These are phyloP conservation scores for Rhodotorula glutinis DNA, from an alignment of 1,284 basidiomycete species.

Conservation along the genomic window DNA sequence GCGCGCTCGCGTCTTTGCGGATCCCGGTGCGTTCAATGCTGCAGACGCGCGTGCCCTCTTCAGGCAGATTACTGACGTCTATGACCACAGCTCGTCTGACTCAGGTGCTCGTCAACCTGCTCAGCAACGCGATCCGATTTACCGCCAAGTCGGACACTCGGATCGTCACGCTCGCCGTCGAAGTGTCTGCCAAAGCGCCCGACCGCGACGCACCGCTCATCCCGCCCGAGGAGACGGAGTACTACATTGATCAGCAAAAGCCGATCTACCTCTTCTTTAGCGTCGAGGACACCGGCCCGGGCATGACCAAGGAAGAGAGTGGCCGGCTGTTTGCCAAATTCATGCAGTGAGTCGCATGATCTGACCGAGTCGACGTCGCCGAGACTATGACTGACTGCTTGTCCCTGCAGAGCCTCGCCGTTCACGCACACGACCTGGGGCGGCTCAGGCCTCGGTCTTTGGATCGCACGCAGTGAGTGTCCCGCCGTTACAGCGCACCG, in stretches of 20 bases:
- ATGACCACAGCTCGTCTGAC: slow-evolving; percentile 14
- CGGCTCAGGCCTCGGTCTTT: slow-evolving; percentile 22
- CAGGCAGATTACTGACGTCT: too few species aligned
- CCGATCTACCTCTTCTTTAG: slow-evolving; percentile 35
- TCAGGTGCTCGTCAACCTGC: slow-evolving; percentile 27
- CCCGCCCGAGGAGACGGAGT: slow-evolving; percentile 27
- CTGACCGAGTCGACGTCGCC: too few species aligned
- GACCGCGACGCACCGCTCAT: slow-evolving; percentile 22
- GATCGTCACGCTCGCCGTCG: slow-evolving; percentile 29
- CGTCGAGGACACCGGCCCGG: slow-evolving; percentile 33
- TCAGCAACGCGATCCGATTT: slow-evolving; percentile 35
- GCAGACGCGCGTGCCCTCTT: not conserved
- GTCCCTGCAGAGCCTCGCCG: slow-evolving; percentile 16
- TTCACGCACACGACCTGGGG: slow-evolving; percentile 34
- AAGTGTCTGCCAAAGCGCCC: slow-evolving; percentile 24
- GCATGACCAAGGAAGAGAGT: slow-evolving; percentile 34
- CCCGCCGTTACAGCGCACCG: too few species aligned
- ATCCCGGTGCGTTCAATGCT: slow-evolving; percentile 11
- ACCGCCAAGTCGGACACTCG: slow-evolving; percentile 27
- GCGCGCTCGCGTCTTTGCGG: slow-evolving; percentile 28
- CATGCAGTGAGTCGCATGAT: slow-evolving; percentile 31
- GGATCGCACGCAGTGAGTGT: slow-evolving; percentile 30
- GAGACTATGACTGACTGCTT: too few species aligned
- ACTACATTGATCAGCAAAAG: slow-evolving; percentile 17
- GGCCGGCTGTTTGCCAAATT: slow-evolving; percentile 26